These are phyloP conservation scores for Dacryopinax primogenitus DNA, from an alignment of 768 basidiomycete genomes.

Conservation along the genomic window DNA sequence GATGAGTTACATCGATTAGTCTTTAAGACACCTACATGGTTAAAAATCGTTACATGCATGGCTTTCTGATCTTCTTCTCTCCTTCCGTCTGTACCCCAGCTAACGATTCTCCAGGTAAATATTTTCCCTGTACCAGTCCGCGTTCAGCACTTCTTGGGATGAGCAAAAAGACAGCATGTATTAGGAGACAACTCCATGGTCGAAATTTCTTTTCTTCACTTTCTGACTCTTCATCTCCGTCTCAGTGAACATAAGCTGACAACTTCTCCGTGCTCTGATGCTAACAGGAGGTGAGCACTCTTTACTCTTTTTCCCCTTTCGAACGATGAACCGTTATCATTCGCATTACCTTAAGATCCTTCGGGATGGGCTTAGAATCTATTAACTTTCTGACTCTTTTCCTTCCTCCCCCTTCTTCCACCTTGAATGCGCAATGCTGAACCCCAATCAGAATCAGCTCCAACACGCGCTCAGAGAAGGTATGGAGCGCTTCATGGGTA, in stretches of 20 bases:
- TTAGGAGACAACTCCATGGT: conserved; percentile 76
- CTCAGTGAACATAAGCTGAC: conserved; percentile 30
- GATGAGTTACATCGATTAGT: conserved; percentile 45
- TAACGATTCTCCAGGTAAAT: conserved; percentile 10
- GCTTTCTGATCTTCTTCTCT: conserved; percentile 26
- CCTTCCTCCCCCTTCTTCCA: conserved; percentile 10
- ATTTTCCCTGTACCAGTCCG: conserved; percentile 6
- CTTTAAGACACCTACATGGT: conserved; percentile 30
- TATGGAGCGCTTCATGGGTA: conserved; percentile 69
- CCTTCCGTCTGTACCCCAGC: not conserved
- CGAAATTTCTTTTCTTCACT: conserved; percentile 49
- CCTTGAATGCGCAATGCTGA: conserved; percentile 11
- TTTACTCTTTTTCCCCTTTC: conserved; percentile 8
- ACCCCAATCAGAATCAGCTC: conserved; percentile 34
- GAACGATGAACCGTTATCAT: not conserved
- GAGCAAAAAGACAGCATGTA: conserved; percentile 61
- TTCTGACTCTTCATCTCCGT: conserved; percentile 35
- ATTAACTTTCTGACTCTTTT: not conserved
- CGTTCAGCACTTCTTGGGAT: conserved; percentile 20
- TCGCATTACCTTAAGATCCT: not conserved
- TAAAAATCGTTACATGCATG: conserved; percentile 29
- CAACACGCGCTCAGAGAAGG: conserved; percentile 69
- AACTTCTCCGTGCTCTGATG: conserved; percentile 7
- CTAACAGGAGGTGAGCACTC: too few species aligned
- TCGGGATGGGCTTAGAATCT: not conserved